Base-by-base conservation (phyloP, 2,329 filamentous ascomycete genomes). In the Cryphonectria parasitica region DNA sequence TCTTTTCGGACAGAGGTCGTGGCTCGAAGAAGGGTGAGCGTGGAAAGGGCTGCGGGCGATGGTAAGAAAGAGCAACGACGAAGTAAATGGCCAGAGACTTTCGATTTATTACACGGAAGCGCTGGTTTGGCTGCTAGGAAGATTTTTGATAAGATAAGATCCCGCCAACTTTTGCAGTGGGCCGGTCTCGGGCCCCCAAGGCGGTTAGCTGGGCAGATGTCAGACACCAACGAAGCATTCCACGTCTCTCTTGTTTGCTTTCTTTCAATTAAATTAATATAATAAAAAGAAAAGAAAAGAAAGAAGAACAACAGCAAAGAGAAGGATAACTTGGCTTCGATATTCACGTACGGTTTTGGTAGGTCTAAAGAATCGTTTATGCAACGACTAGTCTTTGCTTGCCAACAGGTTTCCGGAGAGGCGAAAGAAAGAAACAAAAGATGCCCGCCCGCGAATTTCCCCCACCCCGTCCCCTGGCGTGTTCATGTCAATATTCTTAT, bases 281-380 rank as follows among this genome's bases (percentile, higher is more conserved):
- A n/a, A n/a, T n/a, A n/a, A 7, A 36, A 36, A 36, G 17, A 7
- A 7, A 8, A 49, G 45, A 11, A n/a, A n/a, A 1, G 11, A n/a
- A 49, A 49, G 41, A 4, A 43, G 15, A 15, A 49, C 11, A 4
- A 43, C 4, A 15, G n/a, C 11, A 10, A n/a, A n/a, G 2, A n/a
- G 36, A 52, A 28, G 22, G 17, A 45, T 49, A 43, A 52, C 64
- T 49, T 64, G 70, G 34, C 34, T 25, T 69, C 63, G 15, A 41
- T 19, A 67, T 71, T 67, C 60, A 61, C 64, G n/a, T 52, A 64
- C 61, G 61, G 41, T 69, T 28, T 64, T 69, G 63, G 62, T 67
- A 66, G 69, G 63, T 72, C 69, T 72, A 72, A n/a, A 70, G 66
- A 56, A 70, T 61, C 71, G 64, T 67, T 70, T 68, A 72, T 71